These are phyloP conservation scores for Colletotrichum brevisporum DNA, from an alignment of 2,329 filamentous ascomycete genomes.

Conservation along the genomic window DNA sequence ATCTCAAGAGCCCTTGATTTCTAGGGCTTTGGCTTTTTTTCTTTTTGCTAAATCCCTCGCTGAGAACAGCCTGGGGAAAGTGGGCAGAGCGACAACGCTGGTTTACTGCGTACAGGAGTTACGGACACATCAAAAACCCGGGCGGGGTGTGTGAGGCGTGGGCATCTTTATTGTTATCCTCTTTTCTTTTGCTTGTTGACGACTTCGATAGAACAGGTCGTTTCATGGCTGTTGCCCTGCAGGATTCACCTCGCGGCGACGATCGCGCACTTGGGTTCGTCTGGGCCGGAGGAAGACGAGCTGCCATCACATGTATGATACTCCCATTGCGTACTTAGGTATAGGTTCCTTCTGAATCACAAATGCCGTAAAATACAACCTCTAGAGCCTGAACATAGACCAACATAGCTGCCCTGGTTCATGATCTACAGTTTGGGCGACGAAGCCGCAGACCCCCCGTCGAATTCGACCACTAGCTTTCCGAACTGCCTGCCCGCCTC, in stretches of 20 bases:
- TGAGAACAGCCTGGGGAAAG: background rate
- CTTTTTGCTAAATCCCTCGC: background rate
- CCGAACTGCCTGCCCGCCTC: constrained; percentile 89
- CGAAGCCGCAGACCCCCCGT: constrained; percentile 50
- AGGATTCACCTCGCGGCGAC: background rate
- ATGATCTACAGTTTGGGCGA: constrained; percentile 56
- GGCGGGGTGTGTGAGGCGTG: constrained; percentile 31
- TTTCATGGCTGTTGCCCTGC: background rate
- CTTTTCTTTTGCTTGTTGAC: constrained; percentile 17
- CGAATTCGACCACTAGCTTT: constrained; percentile 87
- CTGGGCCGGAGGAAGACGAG: constrained; percentile 1
- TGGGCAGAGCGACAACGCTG: background rate
- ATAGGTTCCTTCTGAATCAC: constrained; percentile 27
- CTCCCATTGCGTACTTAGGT: constrained; percentile 21
- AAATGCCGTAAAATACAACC: background rate
- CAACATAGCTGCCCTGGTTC: no score
- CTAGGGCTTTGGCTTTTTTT: no score
- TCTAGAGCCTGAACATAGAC: no score
- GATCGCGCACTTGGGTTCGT: background rate
- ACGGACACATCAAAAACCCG: constrained; percentile 39
- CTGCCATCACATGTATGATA: constrained; percentile 21
- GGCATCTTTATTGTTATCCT: background rate
- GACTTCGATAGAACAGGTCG: constrained; percentile 9
- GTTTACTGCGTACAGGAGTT: constrained; percentile 34
- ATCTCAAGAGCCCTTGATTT: background rate